Evolutionary conservation across 1,284 basidiomycete genomes (phyloP), one percentile per base, ranked within the genome.

Genomic region (Cutaneotrichosporon curvatum): DNA sequence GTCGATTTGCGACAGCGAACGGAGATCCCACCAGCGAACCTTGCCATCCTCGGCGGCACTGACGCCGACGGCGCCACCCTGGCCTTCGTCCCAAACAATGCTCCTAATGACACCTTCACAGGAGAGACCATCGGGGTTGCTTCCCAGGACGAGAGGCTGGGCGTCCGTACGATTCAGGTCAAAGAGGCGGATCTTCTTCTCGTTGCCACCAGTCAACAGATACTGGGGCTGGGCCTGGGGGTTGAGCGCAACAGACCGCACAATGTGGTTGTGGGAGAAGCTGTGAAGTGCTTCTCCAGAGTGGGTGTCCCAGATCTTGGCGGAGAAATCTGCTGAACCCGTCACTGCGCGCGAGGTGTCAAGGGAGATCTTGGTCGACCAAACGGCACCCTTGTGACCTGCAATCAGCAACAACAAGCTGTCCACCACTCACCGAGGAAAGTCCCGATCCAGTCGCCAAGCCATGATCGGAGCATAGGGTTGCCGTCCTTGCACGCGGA

Each of bases 291-390:
- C 75, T 21, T 82, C 78, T 50, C 94, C 95, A 28, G 83, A 83
- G 68, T 85, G 92, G 15, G 94, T 89, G 73, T 99, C 91, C 95
- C 95, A 99, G 50, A 98, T 81, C 76, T 97, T 97, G 50, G 94
- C 94, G 39, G 89, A 90, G 67, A 98, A 99, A 74, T 99, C 95
- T 34, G 94, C 94, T 68, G 87, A 91, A 28, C 87, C 95, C 0
- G 92, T 88, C 10, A 85, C 90, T 10, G 94, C 95, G 59, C 83
- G 79, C 18, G 87, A 80, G 35, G 84, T 80, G 70, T 91, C 88
- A 16, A 78, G 75, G n/a, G 86, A 90, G 49, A 98, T 81, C 72
- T 96, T 95, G 43, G 87, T 87, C 50, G 85, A 84, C 94, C 95
- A 99, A 5, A 98, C 95, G 6, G 95, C 95, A 52, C 94, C 94